phyloP scores from a whole-genome alignment of 1,139 yeast genomes.

The Eremothecium sinecaudum region DNA sequence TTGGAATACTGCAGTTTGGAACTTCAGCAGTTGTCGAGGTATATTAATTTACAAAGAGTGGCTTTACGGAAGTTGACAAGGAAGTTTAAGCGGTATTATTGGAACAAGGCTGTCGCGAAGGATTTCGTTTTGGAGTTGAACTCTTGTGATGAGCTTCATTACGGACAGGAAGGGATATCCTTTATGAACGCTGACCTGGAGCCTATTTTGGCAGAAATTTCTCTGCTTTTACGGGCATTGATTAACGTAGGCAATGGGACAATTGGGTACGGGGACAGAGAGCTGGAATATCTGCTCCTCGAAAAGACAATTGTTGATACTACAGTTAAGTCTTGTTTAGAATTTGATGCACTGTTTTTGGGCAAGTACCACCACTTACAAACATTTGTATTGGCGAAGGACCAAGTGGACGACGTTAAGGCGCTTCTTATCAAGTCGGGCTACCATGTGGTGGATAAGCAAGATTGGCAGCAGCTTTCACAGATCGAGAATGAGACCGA shows the following conservation, averaged over 20 bases:
- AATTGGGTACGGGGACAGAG: no score
- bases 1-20: constrained; percentile 32
- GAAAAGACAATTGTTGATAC: background rate
- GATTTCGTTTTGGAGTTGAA: constrained; percentile 31
- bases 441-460: constrained; percentile 21
- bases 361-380: constrained; percentile 29
- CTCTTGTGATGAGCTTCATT: constrained; percentile 25
- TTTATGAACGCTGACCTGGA: constrained; percentile 60
- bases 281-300: constrained; percentile 1
- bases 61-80: constrained; percentile 75
- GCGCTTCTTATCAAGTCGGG: constrained; percentile 30
- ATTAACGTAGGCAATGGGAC: constrained; percentile 28
- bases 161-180: constrained; percentile 38
- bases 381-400: constrained; percentile 37
- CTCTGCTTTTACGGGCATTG: constrained; percentile 47
- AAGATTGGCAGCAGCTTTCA: no score
- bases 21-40: constrained; percentile 63
- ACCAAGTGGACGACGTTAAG: constrained; percentile 38
- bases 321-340: constrained; percentile 14
- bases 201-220: constrained; percentile 52
- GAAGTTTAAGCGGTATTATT: constrained; percentile 60
- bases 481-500: no score
- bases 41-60: constrained; percentile 67
- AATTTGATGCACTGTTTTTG: constrained; percentile 34
- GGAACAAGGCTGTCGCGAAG: constrained; percentile 24